Conservation (phyloP, 352 stramenopile species). For the Phytophthora brassicae region DNA sequence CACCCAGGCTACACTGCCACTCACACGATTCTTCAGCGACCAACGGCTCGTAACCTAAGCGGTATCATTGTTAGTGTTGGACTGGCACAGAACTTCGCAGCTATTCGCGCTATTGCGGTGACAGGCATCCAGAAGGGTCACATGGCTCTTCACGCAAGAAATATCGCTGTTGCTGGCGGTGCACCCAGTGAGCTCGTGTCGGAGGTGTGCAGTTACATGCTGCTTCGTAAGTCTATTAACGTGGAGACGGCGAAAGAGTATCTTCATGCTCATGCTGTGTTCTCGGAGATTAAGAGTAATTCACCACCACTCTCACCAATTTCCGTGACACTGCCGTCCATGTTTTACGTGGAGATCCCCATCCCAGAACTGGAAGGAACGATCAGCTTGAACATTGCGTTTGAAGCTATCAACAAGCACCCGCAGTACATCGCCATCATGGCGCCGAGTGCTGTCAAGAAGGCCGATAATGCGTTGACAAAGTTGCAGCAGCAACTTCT, state of each 20-base stretch:
- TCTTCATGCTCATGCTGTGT: conserved; percentile 77
- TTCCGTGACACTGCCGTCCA: conserved; percentile 55
- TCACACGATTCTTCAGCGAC: conserved; percentile 76
- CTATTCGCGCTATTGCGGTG: conserved; percentile 82
- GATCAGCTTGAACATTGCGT: conserved; percentile 84
- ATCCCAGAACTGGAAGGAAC: conserved; percentile 68
- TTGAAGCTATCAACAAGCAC: conserved; percentile 74
- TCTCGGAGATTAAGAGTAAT: conserved; percentile 62
- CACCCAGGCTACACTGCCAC: conserved; percentile 80
- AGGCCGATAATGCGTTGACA: conserved; percentile 29
- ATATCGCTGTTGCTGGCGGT: conserved; percentile 82
- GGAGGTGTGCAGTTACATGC: conserved; percentile 87
- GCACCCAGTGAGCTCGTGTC: conserved; percentile 78
- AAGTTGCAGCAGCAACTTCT: conserved; percentile 71
- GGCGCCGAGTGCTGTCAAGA: conserved; percentile 25
- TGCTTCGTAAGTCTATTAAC: conserved; percentile 78
- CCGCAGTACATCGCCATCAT: conserved; percentile 85
- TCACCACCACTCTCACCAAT: conserved; percentile 47
- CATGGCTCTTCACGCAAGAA: conserved; percentile 86
- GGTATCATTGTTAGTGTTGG: conserved; percentile 81
- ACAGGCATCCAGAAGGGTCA: conserved; percentile 88
- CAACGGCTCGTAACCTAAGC: conserved; percentile 58
- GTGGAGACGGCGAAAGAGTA: conserved; percentile 86
- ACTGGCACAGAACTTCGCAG: conserved; percentile 86
- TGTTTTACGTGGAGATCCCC: conserved; percentile 86